Conservation (phyloP, 768 basidiomycete species). For the Amyloporia xantha region DNA sequence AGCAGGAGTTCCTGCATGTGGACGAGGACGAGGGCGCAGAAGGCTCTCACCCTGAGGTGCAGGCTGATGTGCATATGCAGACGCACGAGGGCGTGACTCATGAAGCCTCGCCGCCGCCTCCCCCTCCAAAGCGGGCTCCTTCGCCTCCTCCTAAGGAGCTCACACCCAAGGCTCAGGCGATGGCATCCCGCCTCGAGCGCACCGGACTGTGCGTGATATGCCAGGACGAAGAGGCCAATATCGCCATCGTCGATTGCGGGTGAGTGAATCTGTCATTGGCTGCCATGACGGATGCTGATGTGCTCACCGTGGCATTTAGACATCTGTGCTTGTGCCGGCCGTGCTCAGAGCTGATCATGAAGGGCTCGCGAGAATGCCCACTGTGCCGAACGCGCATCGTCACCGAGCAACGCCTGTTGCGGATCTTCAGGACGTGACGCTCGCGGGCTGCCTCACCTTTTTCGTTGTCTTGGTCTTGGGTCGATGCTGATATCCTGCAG, state of each 20-base stretch:
- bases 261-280: slow-evolving; percentile 30
- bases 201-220: slow-evolving; percentile 86
- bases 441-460: not conserved
- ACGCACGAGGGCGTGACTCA: slow-evolving; percentile 3
- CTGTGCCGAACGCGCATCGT: slow-evolving; percentile 86
- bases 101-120: slow-evolving; percentile 9
- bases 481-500: not conserved
- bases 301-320: slow-evolving; percentile 31
- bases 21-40: not conserved
- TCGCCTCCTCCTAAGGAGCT: slow-evolving; percentile 24
- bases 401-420: slow-evolving; percentile 70
- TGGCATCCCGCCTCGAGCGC: slow-evolving; percentile 45
- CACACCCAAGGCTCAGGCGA: slow-evolving; percentile 33
- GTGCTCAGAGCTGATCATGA: slow-evolving; percentile 77
- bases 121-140: slow-evolving; percentile 11
- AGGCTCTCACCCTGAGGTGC: not conserved
- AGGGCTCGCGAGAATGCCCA: slow-evolving; percentile 80
- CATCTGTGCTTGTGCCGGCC: slow-evolving; percentile 73
- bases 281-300: not conserved
- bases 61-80: slow-evolving; percentile 4
- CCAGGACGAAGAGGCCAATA: slow-evolving; percentile 91
- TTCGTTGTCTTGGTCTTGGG: not conserved
- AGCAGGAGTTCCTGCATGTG: not conserved
- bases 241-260: slow-evolving; percentile 95
- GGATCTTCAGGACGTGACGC: slow-evolving; percentile 56